Evolutionary conservation across 495 filamentous ascomycete species (phyloP).

Genomic region (Neurospora discreta): DNA sequence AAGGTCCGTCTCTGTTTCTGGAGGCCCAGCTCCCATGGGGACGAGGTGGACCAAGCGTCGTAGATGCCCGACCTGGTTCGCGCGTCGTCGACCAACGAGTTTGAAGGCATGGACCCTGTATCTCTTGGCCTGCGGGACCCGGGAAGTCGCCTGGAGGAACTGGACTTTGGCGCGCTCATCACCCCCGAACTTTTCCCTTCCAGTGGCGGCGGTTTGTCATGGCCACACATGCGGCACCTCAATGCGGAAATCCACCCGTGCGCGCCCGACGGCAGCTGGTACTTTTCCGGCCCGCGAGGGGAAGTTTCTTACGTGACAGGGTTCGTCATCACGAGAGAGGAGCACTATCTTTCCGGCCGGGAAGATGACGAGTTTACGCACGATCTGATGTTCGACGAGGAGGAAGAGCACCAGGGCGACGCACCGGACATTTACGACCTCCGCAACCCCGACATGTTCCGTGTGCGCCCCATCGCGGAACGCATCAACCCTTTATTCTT

Average conservation of each 20-base stretch:
- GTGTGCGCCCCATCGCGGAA: conserved; percentile 14
- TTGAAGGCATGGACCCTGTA: conserved; percentile 11
- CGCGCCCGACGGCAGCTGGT: conserved; percentile 19
- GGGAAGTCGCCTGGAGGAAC: conserved; percentile 9
- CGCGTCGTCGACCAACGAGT: not conserved
- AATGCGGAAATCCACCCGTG: conserved; percentile 21
- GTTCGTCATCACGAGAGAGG: conserved; percentile 20
- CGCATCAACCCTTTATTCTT: conserved; percentile 15
- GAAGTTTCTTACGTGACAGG: conserved; percentile 15
- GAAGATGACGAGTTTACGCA: conserved; percentile 16
- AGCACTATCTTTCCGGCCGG: conserved; percentile 19
- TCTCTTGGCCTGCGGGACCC: conserved; percentile 15
- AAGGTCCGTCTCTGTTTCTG: conserved; percentile 16
- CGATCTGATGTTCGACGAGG: conserved; percentile 11
- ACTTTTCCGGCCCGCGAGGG: conserved; percentile 19
- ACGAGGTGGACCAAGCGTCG: conserved; percentile 12
- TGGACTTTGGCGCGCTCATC: conserved; percentile 16
- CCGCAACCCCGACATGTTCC: conserved; percentile 18
- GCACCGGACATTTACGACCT: not conserved
- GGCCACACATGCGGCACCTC: conserved; percentile 20
- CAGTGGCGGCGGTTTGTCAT: not conserved
- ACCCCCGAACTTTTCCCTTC: conserved; percentile 25
- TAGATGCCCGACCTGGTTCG: conserved; percentile 14
- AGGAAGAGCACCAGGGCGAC: conserved; percentile 6
- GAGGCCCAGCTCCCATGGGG: conserved; percentile 4